Conservation (phyloP, 1,284 basidiomycete genomes). For the Moesziomyces parantarcticus region DNA sequence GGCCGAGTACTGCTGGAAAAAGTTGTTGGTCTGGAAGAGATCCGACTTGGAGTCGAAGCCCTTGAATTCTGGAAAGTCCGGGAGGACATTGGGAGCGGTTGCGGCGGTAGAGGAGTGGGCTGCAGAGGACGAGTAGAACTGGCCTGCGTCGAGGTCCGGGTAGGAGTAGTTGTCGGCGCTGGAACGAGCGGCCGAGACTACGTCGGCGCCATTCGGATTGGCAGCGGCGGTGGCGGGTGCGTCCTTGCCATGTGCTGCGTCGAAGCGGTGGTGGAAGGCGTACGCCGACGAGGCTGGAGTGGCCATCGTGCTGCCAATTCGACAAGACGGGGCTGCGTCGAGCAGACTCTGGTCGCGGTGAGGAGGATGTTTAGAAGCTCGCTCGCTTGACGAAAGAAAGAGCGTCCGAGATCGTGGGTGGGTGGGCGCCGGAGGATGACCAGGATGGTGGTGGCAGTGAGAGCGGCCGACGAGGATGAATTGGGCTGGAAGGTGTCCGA, state of each 20-base stretch:
- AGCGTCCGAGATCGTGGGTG: too few species aligned
- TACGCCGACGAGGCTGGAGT: conserved; percentile 31
- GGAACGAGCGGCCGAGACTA: not conserved
- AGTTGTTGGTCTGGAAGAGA: conserved; percentile 31
- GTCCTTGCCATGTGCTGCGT: conserved; percentile 18
- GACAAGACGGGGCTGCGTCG: not conserved
- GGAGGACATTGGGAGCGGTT: conserved; percentile 14
- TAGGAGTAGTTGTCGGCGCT: conserved; percentile 31
- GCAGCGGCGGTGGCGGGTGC: not conserved
- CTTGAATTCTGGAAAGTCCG: conserved; percentile 44
- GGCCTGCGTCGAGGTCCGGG: conserved; percentile 42
- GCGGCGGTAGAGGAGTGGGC: conserved; percentile 12
- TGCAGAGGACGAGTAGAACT: conserved; percentile 36
- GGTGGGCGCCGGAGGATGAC: too few species aligned
- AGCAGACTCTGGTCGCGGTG: too few species aligned
- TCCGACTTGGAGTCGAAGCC: conserved; percentile 27
- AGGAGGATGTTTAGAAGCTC: too few species aligned
- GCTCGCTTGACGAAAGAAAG: too few species aligned
- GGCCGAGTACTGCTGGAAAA: conserved; percentile 40
- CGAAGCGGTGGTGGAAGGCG: conserved; percentile 45
- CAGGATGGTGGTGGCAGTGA: too few species aligned
- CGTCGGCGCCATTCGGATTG: not conserved
- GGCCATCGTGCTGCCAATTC: conserved; percentile 20
- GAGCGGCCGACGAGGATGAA: too few species aligned
- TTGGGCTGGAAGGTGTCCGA: too few species aligned